Evolutionary conservation across 441 rosid genomes (phyloP).

Genomic region (Brassica hybrid): DNA sequence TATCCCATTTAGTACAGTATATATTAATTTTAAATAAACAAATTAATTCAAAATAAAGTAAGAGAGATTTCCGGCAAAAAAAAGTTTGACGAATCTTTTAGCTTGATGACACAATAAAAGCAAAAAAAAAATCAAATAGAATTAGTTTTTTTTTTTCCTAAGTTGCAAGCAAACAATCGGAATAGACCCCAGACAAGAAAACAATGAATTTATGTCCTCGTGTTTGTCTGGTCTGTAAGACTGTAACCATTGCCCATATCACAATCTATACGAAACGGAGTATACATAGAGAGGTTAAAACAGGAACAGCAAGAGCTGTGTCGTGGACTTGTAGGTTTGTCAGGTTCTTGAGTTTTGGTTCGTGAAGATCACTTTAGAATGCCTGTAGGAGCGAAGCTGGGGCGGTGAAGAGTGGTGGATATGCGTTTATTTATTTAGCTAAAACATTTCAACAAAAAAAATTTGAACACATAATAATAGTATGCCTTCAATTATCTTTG

Average conservation of each 20-base stretch:
- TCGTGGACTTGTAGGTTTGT: background rate
- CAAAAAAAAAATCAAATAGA: conserved; percentile 6
- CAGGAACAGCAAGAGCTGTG: background rate
- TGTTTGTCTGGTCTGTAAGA: conserved; percentile 31
- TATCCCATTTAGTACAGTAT: no score
- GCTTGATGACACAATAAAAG: conserved; percentile 34
- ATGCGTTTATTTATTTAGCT: background rate
- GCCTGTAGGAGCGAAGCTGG: background rate
- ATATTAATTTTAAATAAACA: background rate
- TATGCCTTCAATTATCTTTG: background rate
- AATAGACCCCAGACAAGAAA: conserved; percentile 33
- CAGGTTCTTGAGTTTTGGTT: background rate
- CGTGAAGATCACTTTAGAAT: background rate
- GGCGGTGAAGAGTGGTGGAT: background rate
- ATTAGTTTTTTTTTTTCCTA: conserved; percentile 7
- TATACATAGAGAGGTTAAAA: background rate
- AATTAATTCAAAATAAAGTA: conserved; percentile 16
- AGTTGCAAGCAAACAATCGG: conserved; percentile 34
- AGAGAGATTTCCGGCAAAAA: conserved; percentile 32
- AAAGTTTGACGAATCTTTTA: conserved; percentile 39
- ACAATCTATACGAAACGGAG: background rate
- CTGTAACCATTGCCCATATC: conserved; percentile 4
- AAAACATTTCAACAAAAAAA: background rate
- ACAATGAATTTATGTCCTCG: conserved; percentile 34
- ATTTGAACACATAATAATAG: no score